Conservation (phyloP, 2,329 filamentous ascomycete genomes). For the Arachnomyces sp. region DNA sequence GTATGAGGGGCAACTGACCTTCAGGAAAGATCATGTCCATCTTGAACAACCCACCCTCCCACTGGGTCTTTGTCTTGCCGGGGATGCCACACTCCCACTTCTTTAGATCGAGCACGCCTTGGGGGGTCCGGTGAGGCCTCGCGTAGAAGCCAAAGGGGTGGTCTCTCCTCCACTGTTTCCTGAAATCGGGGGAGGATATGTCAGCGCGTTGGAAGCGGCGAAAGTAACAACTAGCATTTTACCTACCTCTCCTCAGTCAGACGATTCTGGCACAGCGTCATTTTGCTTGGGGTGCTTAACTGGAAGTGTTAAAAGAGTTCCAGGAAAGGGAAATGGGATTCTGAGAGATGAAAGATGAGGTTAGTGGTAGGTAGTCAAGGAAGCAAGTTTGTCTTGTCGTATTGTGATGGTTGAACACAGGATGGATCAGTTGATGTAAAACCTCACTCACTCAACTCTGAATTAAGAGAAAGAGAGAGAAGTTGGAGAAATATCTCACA, state of each 20-base stretch:
- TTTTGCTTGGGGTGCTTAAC: slow-evolving; percentile 31
- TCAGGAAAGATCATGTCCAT: slow-evolving; percentile 88
- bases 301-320: too few relatives aligned
- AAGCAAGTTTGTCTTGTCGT: too few relatives aligned
- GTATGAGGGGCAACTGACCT: slow-evolving; percentile 48
- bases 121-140: slow-evolving; percentile 69
- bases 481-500: too few relatives aligned
- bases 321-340: too few relatives aligned
- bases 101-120: slow-evolving; percentile 84
- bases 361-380: too few relatives aligned
- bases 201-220: slow-evolving; percentile 11
- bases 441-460: too few relatives aligned
- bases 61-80: slow-evolving; percentile 92
- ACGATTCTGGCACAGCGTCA: slow-evolving; percentile 84
- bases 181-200: slow-evolving; percentile 30
- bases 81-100: slow-evolving; percentile 95
- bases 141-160: slow-evolving; percentile 98
- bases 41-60: slow-evolving; percentile 97
- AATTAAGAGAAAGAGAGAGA: too few relatives aligned
- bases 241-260: slow-evolving; percentile 79
- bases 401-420: too few relatives aligned
- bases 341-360: too few relatives aligned
- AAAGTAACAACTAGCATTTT: neutral
- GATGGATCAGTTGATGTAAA: too few relatives aligned
- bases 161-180: slow-evolving; percentile 93